Evolutionary conservation across 164 flowering plant genomes (phyloP).

Genomic region (Vitis rotundifolia): DNA sequence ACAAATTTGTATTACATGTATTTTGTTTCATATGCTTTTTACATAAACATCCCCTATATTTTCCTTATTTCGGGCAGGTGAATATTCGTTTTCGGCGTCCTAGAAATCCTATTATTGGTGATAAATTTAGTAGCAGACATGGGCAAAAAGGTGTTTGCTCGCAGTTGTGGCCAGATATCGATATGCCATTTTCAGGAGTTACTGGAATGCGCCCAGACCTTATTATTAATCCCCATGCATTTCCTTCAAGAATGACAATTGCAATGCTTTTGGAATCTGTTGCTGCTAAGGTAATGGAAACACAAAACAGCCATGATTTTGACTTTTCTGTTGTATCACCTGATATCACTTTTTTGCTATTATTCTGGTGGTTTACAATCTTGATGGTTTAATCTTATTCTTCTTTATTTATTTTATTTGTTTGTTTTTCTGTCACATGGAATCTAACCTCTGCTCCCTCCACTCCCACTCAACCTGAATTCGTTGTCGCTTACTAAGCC

Average conservation of each 20-base stretch:
- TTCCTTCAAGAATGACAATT: slow-evolving; percentile 97
- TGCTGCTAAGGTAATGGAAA: slow-evolving; percentile 87
- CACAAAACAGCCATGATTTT: no score
- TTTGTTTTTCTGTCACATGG: no score
- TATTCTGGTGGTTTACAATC: no score
- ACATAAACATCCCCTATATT: not conserved
- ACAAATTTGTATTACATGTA: not conserved
- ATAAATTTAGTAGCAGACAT: slow-evolving; percentile 97
- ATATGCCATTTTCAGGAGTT: slow-evolving; percentile 91
- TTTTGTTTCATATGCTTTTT: not conserved
- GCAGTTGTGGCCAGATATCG: slow-evolving; percentile 90
- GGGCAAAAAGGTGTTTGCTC: slow-evolving; percentile 99
- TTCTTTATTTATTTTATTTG: no score
- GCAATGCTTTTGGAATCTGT: slow-evolving; percentile 95
- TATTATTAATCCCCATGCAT: slow-evolving; percentile 95
- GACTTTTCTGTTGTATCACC: no score
- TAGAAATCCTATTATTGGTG: slow-evolving; percentile 93
- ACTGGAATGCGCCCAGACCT: slow-evolving; percentile 99
- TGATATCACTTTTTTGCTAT: no score
- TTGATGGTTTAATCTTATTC: no score
- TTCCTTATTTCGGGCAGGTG: slow-evolving; percentile 43
- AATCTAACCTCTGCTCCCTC: no score
- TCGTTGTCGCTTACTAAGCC: no score
- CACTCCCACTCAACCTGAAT: no score
- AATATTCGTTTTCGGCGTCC: slow-evolving; percentile 78